phyloP scores from a whole-genome alignment of 352 stramenopile species.

The Aphanomyces stellatus region DNA sequence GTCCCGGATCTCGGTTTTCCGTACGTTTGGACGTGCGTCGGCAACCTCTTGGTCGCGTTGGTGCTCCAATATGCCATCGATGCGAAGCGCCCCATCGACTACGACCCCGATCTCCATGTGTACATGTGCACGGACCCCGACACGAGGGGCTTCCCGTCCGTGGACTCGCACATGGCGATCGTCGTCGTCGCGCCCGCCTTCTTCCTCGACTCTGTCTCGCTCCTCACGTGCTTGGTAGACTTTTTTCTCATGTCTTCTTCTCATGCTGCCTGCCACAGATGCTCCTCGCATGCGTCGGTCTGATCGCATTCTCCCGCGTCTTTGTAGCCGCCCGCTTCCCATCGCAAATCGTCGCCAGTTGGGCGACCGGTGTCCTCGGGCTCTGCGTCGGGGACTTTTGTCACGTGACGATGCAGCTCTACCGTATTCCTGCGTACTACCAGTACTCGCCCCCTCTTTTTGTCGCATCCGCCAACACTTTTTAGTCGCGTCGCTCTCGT shows the following conservation, averaged over 20 bases:
- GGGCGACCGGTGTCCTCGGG: constrained; percentile 44
- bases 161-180: constrained; percentile 67
- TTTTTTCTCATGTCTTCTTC: not conserved
- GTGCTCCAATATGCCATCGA: constrained; percentile 38
- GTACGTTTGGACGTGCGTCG: constrained; percentile 58
- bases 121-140: constrained; percentile 34
- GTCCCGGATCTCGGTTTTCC: constrained; percentile 45
- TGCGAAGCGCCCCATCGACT: constrained; percentile 42
- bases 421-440: constrained; percentile 26
- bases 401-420: constrained; percentile 36
- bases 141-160: constrained; percentile 48
- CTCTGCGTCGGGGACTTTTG: constrained; percentile 52
- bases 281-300: constrained; percentile 23
- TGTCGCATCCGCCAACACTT: not conserved
- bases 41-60: constrained; percentile 43
- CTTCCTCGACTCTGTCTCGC: constrained; percentile 26
- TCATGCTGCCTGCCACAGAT: not conserved
- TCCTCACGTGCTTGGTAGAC: constrained; percentile 20
- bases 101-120: constrained; percentile 26
- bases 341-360: constrained; percentile 51
- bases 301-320: constrained; percentile 30
- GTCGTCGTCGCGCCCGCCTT: constrained; percentile 55
- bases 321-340: constrained; percentile 43
- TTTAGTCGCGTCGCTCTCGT: not conserved
- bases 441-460: not conserved